Evolutionary conservation across 768 basidiomycete genomes (phyloP), one percentile per base, ranked within the genome.

Genomic region (Sporobolomyces phaffii): DNA sequence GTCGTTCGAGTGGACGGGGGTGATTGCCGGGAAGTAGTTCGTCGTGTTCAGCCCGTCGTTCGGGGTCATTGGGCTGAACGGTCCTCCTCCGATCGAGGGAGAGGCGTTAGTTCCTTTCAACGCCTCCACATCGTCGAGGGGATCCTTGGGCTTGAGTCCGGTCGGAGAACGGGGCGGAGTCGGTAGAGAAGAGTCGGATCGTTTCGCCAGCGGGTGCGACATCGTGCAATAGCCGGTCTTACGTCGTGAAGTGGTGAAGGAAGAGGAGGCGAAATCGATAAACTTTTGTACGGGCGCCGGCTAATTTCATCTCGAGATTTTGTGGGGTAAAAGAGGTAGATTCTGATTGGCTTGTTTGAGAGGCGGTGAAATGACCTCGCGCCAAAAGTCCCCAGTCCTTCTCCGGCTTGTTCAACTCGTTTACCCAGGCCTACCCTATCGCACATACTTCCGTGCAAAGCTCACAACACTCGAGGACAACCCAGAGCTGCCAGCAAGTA

Each of bases 81-180:
- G 22, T 20, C 59, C 45, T 24, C 47, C 43, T 31, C 34, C 45
- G 18, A 49, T 14, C 8, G 44, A 17, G 11, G 62, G 53, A 6
- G 29, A 50, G 24, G 48, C 24, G 17, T 5, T 3, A 2, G 43
- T 31, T 34, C n/a, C 26, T 26, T 49, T 48, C 14, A 47, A 22
- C n/a, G 34, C 33, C 17, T 43, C 38, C 33, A 51, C 3, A 15
- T 41, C 48, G 22, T 22, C 45, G 17, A n/a, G 22, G 29, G 28
- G 59, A 14, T 28, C 28, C 10, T 4, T n/a, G 5, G 59, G 40
- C n/a, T 15, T 34, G 26, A 44, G 29, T 17, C 26, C 38, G 2
- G 45, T 60, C 20, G 62, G 67, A 0, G 67, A 69, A 22, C 57
- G 67, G 1, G 67, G 62, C 9, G 67, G 62, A 10, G 67, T 69